Conservation (phyloP, 495 filamentous ascomycete genomes). For the Pseudoneurospora amorphoporcata region DNA sequence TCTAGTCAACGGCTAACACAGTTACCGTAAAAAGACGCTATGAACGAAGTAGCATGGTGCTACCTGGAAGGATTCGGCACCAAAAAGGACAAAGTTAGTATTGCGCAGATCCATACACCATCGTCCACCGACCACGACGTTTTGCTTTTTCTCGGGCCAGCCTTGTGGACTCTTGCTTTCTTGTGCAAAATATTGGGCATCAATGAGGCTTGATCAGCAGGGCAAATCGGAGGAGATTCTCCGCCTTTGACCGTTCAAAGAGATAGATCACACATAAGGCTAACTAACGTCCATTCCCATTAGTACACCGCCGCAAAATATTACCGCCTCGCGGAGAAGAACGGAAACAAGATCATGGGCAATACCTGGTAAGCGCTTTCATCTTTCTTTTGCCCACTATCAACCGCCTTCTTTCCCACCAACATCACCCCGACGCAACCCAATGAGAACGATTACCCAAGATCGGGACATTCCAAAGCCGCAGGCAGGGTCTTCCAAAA, state of each 20-base stretch:
- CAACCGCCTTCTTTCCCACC: not conserved
- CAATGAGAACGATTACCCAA: not conserved
- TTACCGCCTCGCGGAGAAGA: slow-evolving; percentile 82
- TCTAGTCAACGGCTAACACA: not conserved
- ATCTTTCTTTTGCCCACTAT: not conserved
- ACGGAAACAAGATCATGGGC: slow-evolving; percentile 79
- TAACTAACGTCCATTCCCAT: slow-evolving; percentile 24
- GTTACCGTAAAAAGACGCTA: slow-evolving; percentile 54
- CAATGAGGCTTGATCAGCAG: slow-evolving; percentile 22
- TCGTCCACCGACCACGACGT: not conserved
- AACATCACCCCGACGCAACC: not conserved
- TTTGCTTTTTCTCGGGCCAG: not conserved
- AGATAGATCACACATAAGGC: slow-evolving; percentile 23
- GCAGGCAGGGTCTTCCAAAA: not conserved
- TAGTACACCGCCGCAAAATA: slow-evolving; percentile 85
- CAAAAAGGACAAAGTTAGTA: slow-evolving; percentile 91
- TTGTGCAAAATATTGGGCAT: slow-evolving; percentile 24
- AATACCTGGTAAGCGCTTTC: slow-evolving; percentile 78
- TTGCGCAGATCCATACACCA: not conserved
- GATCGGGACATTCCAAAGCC: not conserved
- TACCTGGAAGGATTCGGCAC: slow-evolving; percentile 90
- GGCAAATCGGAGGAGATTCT: slow-evolving; percentile 11
- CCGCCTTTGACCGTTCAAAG: slow-evolving; percentile 6
- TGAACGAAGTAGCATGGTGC: slow-evolving; percentile 96
- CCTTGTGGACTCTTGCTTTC: not conserved